Evolutionary conservation across 306 rosid species (phyloP), one percentile per base, ranked within the genome.

Genomic region (Parietaria judaica): DNA sequence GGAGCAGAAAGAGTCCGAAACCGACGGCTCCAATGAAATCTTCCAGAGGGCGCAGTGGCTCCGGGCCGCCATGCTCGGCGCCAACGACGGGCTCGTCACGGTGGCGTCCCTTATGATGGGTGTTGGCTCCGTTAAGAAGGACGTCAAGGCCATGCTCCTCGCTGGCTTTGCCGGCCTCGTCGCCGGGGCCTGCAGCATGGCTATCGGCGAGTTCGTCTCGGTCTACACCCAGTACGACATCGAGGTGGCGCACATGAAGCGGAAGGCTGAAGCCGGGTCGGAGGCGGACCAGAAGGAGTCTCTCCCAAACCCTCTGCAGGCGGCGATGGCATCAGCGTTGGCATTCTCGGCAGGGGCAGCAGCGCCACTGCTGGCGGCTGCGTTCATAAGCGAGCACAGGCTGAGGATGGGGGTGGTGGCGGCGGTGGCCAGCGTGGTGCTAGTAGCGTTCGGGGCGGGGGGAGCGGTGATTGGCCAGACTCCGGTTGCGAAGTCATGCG

Each of bases 151-250:
- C 56, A 80, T 83, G 81, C 75, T 82, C 35, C 72, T 82, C 0
- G 84, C 86, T 0, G 83, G 89, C 11, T 86, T 83, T 10, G 83
- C 83, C 0, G 94, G 89, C 5, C 63, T 82, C 11, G 77, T 78
- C 1, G 83, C 84, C 0, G 89, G 89, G 4, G 86, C 86, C 0
- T 78, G 89, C 36, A 80, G 84, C 39, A 76, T 86, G 94, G 80
- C 81, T n/a, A 76, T 86, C 1, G 84, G 86, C 11, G 89, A 71
- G 67, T 86, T 80, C 64, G 86, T 76, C 14, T 86, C 84, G 2
- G 82, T 73, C 36, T 64, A 75, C 72, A 75, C 84, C 54, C 86
- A 79, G 3, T 64, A 58, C 6, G 89, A 86, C 71, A 80, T 81
- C 31, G 84, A 82, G 67, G 35, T 51, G 14, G 64, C 86, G 41